Conservation (phyloP, 208 protist genomes). For the Borovskyia barvae region DNA sequence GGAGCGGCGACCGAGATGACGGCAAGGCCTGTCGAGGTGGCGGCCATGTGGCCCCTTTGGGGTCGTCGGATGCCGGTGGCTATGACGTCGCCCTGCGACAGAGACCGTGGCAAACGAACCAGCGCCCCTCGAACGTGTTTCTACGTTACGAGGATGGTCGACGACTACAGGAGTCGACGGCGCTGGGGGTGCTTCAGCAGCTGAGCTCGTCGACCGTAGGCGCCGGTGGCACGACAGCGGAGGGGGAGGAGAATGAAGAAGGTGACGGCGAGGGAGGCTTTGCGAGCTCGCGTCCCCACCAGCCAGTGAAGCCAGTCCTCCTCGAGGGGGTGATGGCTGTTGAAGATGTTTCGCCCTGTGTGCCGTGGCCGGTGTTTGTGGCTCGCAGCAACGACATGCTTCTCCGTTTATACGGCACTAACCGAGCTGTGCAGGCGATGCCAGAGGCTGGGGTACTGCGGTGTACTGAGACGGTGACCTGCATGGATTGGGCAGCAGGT, state of each 20-base stretch:
- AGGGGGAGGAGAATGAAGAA: conserved; percentile 11
- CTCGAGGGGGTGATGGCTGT: conserved; percentile 40
- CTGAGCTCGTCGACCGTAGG: neutral
- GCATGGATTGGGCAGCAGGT: conserved; percentile 60
- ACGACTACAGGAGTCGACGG: conserved; percentile 30
- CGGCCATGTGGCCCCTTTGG: neutral
- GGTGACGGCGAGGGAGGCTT: neutral
- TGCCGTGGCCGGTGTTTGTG: conserved; percentile 45
- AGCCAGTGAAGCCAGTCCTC: conserved; percentile 10
- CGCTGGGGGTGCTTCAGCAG: conserved; percentile 22
- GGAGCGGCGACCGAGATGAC: conserved; percentile 3
- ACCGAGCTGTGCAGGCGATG: conserved; percentile 51
- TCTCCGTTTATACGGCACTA: conserved; percentile 61
- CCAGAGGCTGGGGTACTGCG: conserved; percentile 53
- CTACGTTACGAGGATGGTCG: conserved; percentile 63
- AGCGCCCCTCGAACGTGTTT: conserved; percentile 27
- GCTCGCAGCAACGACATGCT: conserved; percentile 63
- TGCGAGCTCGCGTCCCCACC: conserved; percentile 9
- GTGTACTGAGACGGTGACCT: conserved; percentile 52
- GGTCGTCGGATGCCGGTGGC: conserved; percentile 12
- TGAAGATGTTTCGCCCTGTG: conserved; percentile 30
- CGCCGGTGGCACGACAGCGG: neutral
- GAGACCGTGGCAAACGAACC: conserved; percentile 40
- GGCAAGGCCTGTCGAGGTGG: neutral
- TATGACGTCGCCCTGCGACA: conserved; percentile 39